Evolutionary conservation across 2,329 filamentous ascomycete genomes (phyloP), one percentile per base, ranked within the genome.

Genomic region (Epicoccum sorghinum): DNA sequence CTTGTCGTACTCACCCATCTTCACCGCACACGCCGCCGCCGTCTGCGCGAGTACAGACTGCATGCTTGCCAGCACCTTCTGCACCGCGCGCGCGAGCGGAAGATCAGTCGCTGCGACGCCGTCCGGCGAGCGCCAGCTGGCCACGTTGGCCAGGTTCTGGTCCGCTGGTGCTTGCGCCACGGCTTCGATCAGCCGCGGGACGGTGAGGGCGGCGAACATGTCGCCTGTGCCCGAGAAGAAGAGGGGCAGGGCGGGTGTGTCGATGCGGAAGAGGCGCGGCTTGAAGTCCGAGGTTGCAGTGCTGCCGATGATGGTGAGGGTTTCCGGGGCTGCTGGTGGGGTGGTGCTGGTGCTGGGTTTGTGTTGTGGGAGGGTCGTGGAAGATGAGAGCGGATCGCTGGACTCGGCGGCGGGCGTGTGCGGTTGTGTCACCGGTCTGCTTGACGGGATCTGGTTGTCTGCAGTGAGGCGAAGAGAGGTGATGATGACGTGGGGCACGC

Each of bases 141-240:
- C 75, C 2, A 76, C 83, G 7, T 78, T 71, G 13, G 80, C 75
- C 4, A 96, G 76, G 59, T 70, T 70, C 2, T 32, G 38, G 0
- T 55, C 55, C 0, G 35, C 3, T 0, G 67, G 67, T 0, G 78
- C 78, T 3, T 76, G 77, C 47, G 79, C 75, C 1, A 91, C 89
- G 24, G 91, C 92, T 79, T 98, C 91, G 53, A 93, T 88, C 69
- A 99, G 86, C 27, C 93, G 87, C 36, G 90, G 90, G 1, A 96
- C 86, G 70, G 91, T 92, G 40, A 99, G 82, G 7, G 93, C 93
- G 27, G 92, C 93, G 71, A 99, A 98, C 93, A 99, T 97, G 78
- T 99, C 95, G 41, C 95, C 95, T 0, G 96, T 98, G 36, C 95
- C 95, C 66, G 89, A 92, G 77, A 98, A 99, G 81, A 95, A 96